These are phyloP conservation scores for Chlorella variabilis DNA, from an alignment of 163 green algal species.

Conservation along the genomic window DNA sequence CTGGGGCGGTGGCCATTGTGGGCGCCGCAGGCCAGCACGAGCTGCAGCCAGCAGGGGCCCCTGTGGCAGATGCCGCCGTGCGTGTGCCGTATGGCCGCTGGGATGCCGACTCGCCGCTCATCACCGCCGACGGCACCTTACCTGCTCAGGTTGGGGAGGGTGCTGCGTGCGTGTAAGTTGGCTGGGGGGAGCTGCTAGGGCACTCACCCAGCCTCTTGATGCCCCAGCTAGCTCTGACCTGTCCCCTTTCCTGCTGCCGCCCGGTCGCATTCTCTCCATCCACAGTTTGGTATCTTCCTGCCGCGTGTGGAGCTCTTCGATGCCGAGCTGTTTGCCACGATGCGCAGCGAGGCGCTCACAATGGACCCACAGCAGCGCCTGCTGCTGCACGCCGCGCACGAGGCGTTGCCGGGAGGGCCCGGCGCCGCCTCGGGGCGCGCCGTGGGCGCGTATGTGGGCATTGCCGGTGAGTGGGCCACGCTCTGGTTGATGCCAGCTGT, in stretches of 20 bases:
- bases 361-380: constrained; percentile 92
- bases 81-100: constrained; percentile 54
- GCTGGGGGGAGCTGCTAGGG: neutral
- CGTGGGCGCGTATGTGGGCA: constrained; percentile 54
- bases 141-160: constrained; percentile 17
- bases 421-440: constrained; percentile 6
- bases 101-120: constrained; percentile 48
- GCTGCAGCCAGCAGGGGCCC: constrained; percentile 21
- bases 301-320: constrained; percentile 71
- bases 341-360: constrained; percentile 66
- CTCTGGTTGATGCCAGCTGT: neutral
- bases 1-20: constrained; percentile 22
- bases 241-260: constrained; percentile 33
- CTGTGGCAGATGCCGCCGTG: constrained; percentile 5
- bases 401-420: constrained; percentile 29
- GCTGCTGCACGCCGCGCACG: constrained; percentile 66
- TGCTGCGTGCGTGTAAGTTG: too few relatives aligned
- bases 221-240: neutral
- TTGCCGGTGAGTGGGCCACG: constrained; percentile 35
- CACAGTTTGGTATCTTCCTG: constrained; percentile 58
- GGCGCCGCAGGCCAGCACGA: constrained; percentile 21
- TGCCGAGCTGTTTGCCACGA: constrained; percentile 69
- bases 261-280: too few relatives aligned
- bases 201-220: neutral
- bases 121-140: constrained; percentile 35